Evolutionary conservation across 2,329 filamentous ascomycete species (phyloP), one percentile per base, ranked within the genome.

Genomic region (Beauveria caledonica): DNA sequence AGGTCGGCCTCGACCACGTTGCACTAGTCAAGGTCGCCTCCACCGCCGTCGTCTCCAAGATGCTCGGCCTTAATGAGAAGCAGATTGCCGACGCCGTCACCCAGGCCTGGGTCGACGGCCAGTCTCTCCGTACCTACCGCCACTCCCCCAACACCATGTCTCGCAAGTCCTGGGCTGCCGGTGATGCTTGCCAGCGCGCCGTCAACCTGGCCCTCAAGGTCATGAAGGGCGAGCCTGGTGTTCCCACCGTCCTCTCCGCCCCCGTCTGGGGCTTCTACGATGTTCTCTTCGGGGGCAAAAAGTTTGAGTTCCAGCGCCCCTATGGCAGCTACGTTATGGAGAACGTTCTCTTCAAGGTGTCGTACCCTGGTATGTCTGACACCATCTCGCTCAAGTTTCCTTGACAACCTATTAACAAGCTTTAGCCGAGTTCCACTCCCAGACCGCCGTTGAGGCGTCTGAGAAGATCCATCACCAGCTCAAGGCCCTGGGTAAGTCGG

Each of bases 281-380:
- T 72, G 92, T 97, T 66, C 84, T 95, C 65, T 99, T 97, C 83
- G 90, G 92, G 80, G 92, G 92, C 77, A 91, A 95, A 70, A 90
- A 90, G 77, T 99, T 99, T 74, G 81, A 92, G 75, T 99, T 97
- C 83, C 93, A 97, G 82, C 87, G 94, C 64, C 86, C 88, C 62
- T 99, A 99, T 72, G 93, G 92, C 72, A 96, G 89, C 81, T 99
- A 99, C 76, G 94, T 99, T 67, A 99, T 99, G 94, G 94, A 99
- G 86, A 99, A 97, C 72, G 92, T 99, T 63, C 86, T 99, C 65
- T 99, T 99, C 88, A 99, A 99, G 85, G 94, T 99, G 63, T 99
- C 94, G 50, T 97, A 97, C 75, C 93, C 93, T 71, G 89, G 89
- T 91, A 80, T 73, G 83, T 73, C 9, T 23, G 54, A 25, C 33